Evolutionary conservation across 768 basidiomycete species (phyloP).

Genomic region (Trametes cinnabarina): DNA sequence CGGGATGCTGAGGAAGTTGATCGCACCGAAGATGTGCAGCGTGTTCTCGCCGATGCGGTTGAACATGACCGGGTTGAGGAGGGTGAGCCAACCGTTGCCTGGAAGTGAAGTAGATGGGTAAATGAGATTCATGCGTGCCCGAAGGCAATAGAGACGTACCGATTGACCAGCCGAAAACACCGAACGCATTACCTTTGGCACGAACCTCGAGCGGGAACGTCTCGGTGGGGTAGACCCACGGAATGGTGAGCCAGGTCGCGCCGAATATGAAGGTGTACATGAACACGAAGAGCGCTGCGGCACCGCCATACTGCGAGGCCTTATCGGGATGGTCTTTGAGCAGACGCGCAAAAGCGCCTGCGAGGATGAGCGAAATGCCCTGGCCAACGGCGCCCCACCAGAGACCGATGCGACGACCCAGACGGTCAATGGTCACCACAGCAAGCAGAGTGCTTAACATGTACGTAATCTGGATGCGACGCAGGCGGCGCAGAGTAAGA

Average conservation of each 20-base stretch:
- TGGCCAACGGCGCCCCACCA: conserved; percentile 48
- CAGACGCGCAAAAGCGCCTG: conserved; percentile 41
- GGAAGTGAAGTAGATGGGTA: conserved; percentile 6
- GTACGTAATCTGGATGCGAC: conserved; percentile 37
- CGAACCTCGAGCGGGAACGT: conserved; percentile 44
- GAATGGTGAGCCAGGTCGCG: conserved; percentile 47
- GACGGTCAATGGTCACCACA: conserved; percentile 42
- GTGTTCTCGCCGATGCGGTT: conserved; percentile 42
- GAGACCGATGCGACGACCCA: conserved; percentile 43
- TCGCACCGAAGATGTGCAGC: conserved; percentile 42
- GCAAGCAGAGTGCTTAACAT: conserved; percentile 42
- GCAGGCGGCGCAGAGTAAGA: background rate
- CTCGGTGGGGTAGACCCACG: conserved; percentile 37
- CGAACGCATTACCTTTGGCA: conserved; percentile 47
- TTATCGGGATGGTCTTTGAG: conserved; percentile 42
- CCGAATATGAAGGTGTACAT: conserved; percentile 43
- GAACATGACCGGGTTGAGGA: conserved; percentile 47
- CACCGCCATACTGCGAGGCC: conserved; percentile 39
- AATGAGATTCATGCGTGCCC: background rate
- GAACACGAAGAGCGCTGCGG: conserved; percentile 45
- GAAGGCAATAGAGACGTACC: conserved; percentile 23
- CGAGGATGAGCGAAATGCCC: conserved; percentile 39
- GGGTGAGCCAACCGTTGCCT: conserved; percentile 43
- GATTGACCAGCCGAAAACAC: conserved; percentile 45
- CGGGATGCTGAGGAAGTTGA: conserved; percentile 44